Evolutionary conservation across 345 rosid species (phyloP).

Genomic region (Turnera subulata): DNA sequence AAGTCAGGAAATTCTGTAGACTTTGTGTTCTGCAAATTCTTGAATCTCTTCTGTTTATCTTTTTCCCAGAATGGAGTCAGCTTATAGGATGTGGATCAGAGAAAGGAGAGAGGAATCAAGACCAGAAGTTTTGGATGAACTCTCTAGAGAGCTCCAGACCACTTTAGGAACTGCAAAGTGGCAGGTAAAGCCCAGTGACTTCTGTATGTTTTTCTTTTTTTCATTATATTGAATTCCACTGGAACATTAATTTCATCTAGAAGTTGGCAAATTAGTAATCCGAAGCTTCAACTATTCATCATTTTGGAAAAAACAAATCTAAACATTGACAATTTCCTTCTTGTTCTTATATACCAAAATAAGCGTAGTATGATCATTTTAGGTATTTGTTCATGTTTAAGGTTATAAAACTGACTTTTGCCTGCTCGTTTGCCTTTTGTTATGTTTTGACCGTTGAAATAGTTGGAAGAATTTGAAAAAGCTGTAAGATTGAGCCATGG

Average conservation of each 20-base stretch:
- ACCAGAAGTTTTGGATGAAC: constrained; percentile 38
- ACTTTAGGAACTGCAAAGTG: constrained; percentile 88
- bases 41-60: neutral
- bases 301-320: too few relatives aligned
- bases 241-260: too few relatives aligned
- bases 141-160: constrained; percentile 69
- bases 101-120: constrained; percentile 41
- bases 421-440: neutral
- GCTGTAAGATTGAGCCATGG: constrained; percentile 65
- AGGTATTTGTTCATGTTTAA: neutral
- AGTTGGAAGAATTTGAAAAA: constrained; percentile 86
- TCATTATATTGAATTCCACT: neutral
- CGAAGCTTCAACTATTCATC: too few relatives aligned
- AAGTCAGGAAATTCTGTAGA: neutral
- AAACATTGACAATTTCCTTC: too few relatives aligned
- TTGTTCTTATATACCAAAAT: neutral
- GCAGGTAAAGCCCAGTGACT: constrained; percentile 49
- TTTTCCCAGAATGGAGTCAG: constrained; percentile 77
- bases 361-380: neutral
- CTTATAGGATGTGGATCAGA: constrained; percentile 65
- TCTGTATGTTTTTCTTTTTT: neutral
- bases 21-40: neutral
- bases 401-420: neutral
- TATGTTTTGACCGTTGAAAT: constrained; percentile 28
- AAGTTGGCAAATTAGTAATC: too few relatives aligned